These are phyloP conservation scores for Croton laevigatus DNA, from an alignment of 441 rosid genomes.

Conservation along the genomic window DNA sequence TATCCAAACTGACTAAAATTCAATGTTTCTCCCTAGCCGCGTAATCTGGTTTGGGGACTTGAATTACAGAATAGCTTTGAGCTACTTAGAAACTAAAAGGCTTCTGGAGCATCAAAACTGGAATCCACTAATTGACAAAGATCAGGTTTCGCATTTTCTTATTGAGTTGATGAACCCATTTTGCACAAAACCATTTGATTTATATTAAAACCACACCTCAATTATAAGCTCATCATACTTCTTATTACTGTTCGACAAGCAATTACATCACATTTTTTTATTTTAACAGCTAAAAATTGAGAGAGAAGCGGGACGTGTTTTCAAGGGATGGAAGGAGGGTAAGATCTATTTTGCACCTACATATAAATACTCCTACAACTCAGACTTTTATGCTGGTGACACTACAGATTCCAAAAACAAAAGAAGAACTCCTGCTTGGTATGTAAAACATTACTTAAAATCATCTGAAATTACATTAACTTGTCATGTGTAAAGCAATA, in stretches of 20 bases:
- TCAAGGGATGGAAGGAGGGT: conserved; percentile 74
- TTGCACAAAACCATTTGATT: too few relatives aligned
- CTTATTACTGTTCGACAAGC: too few relatives aligned
- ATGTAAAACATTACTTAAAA: neutral
- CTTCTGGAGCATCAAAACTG: conserved; percentile 67
- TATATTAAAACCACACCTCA: too few relatives aligned
- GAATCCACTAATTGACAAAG: conserved; percentile 73
- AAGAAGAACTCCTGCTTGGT: conserved; percentile 99
- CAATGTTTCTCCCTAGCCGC: conserved; percentile 45
- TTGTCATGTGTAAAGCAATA: too few relatives aligned
- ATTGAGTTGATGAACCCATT: too few relatives aligned
- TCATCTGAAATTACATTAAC: too few relatives aligned
- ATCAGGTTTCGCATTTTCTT: conserved; percentile 51
- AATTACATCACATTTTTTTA: neutral
- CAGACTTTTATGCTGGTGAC: conserved; percentile 90
- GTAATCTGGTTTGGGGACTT: conserved; percentile 93
- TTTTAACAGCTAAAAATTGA: conserved; percentile 64
- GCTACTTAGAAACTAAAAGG: conserved; percentile 63
- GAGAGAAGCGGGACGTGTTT: conserved; percentile 86
- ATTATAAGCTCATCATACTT: too few relatives aligned
- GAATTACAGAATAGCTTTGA: conserved; percentile 80
- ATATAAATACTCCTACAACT: conserved; percentile 78
- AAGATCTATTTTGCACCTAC: conserved; percentile 84
- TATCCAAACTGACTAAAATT: neutral
- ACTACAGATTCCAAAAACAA: conserved; percentile 72